These are phyloP conservation scores for Hirsutella thompsonii DNA, from an alignment of 2,329 filamentous ascomycete genomes.

Conservation along the genomic window DNA sequence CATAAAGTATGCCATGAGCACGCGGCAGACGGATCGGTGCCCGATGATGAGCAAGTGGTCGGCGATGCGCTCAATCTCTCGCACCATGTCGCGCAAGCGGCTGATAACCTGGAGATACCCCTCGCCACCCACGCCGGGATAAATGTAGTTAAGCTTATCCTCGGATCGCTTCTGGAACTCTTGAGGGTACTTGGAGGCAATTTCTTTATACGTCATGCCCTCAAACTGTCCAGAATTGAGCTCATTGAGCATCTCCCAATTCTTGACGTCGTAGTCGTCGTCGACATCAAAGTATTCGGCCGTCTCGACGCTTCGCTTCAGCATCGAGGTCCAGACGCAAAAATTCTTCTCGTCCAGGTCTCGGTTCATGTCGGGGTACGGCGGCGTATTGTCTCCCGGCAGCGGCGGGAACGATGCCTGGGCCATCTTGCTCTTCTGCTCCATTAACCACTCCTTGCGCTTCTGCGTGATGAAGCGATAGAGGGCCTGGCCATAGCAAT, in stretches of 20 bases:
- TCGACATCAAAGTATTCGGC: constrained; percentile 80
- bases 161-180: constrained; percentile 69
- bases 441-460: constrained; percentile 67
- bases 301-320: constrained; percentile 78
- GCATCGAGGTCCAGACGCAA: constrained; percentile 97
- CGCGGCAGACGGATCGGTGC: constrained; percentile 82
- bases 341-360: constrained; percentile 75
- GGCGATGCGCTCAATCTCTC: constrained; percentile 93
- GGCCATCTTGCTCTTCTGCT: constrained; percentile 66
- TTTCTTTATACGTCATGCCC: constrained; percentile 88
- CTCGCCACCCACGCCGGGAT: constrained; percentile 89
- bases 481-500: constrained; percentile 65
- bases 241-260: constrained; percentile 97
- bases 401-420: constrained; percentile 77
- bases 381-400: constrained; percentile 84
- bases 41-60: constrained; percentile 89
- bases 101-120: constrained; percentile 97
- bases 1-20: constrained; percentile 93
- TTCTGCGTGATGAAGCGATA: constrained; percentile 75
- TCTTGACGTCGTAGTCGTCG: constrained; percentile 91
- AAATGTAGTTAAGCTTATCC: constrained; percentile 93
- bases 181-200: constrained; percentile 62
- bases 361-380: constrained; percentile 72
- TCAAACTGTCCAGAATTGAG: constrained; percentile 89
- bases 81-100: constrained; percentile 85